phyloP scores from a whole-genome alignment of 2,329 filamentous ascomycete species.

The Xylaria sp. region DNA sequence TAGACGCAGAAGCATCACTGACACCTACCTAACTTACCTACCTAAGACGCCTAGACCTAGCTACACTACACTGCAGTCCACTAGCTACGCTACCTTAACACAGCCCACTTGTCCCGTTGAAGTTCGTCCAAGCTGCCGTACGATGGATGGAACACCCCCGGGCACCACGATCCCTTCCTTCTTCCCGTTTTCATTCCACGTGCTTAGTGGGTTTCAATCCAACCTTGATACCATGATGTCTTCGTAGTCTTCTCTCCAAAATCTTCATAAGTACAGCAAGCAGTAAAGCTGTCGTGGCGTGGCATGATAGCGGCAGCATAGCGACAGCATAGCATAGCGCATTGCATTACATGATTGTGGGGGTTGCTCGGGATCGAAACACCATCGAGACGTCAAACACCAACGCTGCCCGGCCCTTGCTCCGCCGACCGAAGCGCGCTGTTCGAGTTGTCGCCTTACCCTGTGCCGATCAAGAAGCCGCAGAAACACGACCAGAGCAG shows the following conservation, averaged over 20 bases:
- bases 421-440: background rate
- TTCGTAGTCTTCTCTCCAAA: background rate
- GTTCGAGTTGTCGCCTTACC: slow-evolving; percentile 20
- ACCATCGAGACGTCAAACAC: slow-evolving; percentile 22
- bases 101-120: slow-evolving; percentile 8
- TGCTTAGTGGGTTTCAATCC: too few relatives aligned
- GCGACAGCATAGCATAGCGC: background rate
- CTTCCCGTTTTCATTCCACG: background rate
- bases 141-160: background rate
- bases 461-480: slow-evolving; percentile 34
- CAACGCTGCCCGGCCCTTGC: slow-evolving; percentile 5
- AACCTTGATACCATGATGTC: too few relatives aligned
- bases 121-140: background rate
- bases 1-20: too few relatives aligned
- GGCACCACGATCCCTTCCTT: slow-evolving; percentile 1
- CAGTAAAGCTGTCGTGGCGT: too few relatives aligned
- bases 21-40: background rate
- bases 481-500: slow-evolving; percentile 30
- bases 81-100: background rate
- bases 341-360: background rate
- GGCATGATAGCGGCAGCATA: too few relatives aligned
- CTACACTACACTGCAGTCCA: background rate
- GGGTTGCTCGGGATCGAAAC: slow-evolving; percentile 9
- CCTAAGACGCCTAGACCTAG: background rate
- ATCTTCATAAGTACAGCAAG: too few relatives aligned